These are phyloP conservation scores for Notholithocarpus densiflorus DNA, from an alignment of 306 rosid genomes.

Conservation along the genomic window DNA sequence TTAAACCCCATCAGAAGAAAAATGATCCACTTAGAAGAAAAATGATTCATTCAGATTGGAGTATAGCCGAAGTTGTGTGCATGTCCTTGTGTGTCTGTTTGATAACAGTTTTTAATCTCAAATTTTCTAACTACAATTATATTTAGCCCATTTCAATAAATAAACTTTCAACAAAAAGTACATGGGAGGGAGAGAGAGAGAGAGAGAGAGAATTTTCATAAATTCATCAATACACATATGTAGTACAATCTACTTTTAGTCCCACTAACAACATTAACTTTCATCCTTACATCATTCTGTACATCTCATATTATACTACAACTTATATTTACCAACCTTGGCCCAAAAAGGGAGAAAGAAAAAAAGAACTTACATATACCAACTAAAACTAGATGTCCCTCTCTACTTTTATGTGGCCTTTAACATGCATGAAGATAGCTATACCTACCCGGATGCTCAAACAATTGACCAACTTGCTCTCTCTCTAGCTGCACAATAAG, in stretches of 20 bases:
- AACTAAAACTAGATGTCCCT: slow-evolving; percentile 4
- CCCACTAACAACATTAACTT: slow-evolving; percentile 21
- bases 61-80: not conserved
- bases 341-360: not conserved
- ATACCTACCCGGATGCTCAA: not conserved
- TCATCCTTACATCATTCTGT: slow-evolving; percentile 24
- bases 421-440: slow-evolving; percentile 3
- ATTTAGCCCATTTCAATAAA: too few relatives aligned
- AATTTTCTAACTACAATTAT: too few relatives aligned
- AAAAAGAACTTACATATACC: not conserved
- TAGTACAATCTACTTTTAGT: slow-evolving; percentile 8
- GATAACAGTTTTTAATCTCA: too few relatives aligned
- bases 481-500: not conserved
- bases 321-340: slow-evolving; percentile 15
- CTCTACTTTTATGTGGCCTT: slow-evolving; percentile 6
- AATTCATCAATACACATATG: slow-evolving; percentile 12
- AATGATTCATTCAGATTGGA: not conserved
- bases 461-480: not conserved
- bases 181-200: not conserved
- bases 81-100: not conserved
- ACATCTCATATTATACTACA: slow-evolving; percentile 25
- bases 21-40: slow-evolving; percentile 11
- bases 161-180: too few relatives aligned
- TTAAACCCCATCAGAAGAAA: slow-evolving; percentile 27
- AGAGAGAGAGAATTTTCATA: not conserved